These are phyloP conservation scores for Alectoria sarmentosa DNA, from an alignment of 495 filamentous ascomycete species.

Conservation along the genomic window DNA sequence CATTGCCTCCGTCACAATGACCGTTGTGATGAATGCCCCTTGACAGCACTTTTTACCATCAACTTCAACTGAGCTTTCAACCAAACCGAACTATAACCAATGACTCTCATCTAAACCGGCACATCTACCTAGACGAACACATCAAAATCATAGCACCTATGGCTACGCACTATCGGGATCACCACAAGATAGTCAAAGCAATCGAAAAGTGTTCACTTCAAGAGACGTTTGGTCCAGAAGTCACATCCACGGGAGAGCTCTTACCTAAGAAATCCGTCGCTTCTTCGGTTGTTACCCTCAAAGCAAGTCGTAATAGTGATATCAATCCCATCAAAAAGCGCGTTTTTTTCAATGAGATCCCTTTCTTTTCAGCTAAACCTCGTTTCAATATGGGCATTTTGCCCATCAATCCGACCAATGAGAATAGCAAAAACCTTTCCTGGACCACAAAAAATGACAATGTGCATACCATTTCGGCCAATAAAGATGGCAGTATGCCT, in stretches of 20 bases:
- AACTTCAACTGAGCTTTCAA: not conserved
- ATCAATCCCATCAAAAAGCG: not conserved
- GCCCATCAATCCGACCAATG: not conserved
- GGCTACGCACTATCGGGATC: not conserved
- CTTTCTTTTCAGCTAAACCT: not conserved
- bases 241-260: not conserved
- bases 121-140: not conserved
- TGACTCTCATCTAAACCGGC: not conserved
- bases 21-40: not conserved
- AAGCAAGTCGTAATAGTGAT: not conserved
- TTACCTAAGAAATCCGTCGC: not conserved
- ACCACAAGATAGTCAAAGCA: not conserved
- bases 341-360: not conserved
- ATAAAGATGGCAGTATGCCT: not conserved
- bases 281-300: not conserved
- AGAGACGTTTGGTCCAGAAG: not conserved
- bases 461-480: not conserved
- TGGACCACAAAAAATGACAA: not conserved
- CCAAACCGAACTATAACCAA: not conserved
- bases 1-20: not conserved
- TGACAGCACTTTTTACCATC: not conserved
- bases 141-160: not conserved
- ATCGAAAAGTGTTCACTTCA: constrained; percentile 5
- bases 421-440: not conserved
- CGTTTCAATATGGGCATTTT: not conserved